phyloP scores from a whole-genome alignment of 148 eudicot species.

The Cornus suecica region DNA sequence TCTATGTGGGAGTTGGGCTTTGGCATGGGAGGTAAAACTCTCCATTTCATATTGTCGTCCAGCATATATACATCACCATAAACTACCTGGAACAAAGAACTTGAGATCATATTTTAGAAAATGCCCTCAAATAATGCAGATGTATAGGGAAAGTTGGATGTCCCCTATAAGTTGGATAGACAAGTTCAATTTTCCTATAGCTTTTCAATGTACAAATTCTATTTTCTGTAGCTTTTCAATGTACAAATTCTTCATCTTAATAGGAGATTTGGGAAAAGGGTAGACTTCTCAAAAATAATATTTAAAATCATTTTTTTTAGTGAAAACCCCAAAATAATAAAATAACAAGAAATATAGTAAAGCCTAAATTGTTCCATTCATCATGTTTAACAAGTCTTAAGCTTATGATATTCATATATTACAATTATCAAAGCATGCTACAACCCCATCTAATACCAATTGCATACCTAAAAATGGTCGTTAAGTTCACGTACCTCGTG shows the following conservation, averaged over 20 bases:
- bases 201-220: too few relatives aligned
- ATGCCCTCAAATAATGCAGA: not conserved
- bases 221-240: too few relatives aligned
- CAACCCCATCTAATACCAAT: too few relatives aligned
- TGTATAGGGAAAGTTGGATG: not conserved
- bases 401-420: not conserved
- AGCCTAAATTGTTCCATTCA: too few relatives aligned
- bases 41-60: conserved; percentile 34
- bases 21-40: conserved; percentile 35
- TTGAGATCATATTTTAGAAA: not conserved
- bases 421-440: not conserved
- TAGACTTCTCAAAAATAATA: too few relatives aligned
- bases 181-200: not conserved
- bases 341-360: too few relatives aligned
- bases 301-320: too few relatives aligned
- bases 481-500: conserved; percentile 28
- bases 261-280: too few relatives aligned
- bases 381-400: too few relatives aligned
- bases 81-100: conserved; percentile 25
- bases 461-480: not conserved
- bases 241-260: too few relatives aligned
- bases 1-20: conserved; percentile 46
- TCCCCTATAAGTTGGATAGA: not conserved
- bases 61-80: conserved; percentile 45
- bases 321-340: too few relatives aligned